These are phyloP conservation scores for Escallonia herrerae DNA, from an alignment of 129 eudicot genomes.

Conservation along the genomic window DNA sequence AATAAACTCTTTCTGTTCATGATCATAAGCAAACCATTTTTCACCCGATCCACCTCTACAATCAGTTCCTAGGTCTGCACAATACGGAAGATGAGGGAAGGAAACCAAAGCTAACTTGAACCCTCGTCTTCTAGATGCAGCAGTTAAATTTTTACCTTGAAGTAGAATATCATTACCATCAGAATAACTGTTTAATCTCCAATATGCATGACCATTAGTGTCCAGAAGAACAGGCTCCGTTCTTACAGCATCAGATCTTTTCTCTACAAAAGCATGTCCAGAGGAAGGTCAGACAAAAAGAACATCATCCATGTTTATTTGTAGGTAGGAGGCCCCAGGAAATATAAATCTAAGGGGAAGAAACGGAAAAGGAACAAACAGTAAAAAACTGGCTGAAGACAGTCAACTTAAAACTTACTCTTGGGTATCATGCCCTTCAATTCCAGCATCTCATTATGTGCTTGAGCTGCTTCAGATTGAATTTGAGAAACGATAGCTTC, in stretches of 20 bases:
- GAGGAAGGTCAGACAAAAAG: background rate
- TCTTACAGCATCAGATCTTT: constrained; percentile 52
- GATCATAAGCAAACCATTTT: constrained; percentile 55
- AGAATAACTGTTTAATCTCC: constrained; percentile 54
- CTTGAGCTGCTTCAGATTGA: constrained; percentile 42
- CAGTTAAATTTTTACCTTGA: constrained; percentile 44
- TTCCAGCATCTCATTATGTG: constrained; percentile 62
- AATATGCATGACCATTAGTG: constrained; percentile 43
- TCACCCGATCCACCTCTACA: constrained; percentile 35
- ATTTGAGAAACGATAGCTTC: constrained; percentile 48
- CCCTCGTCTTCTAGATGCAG: background rate
- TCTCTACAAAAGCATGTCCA: constrained; percentile 26
- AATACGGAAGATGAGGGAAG: background rate
- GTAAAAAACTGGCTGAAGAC: no score
- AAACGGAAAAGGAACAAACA: background rate
- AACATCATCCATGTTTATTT: background rate
- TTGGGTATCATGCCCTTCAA: constrained; percentile 27
- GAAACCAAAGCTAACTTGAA: background rate
- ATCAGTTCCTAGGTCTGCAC: constrained; percentile 50
- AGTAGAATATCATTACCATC: constrained; percentile 40
- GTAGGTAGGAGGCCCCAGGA: background rate
- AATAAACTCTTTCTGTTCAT: constrained; percentile 41
- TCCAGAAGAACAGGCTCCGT: constrained; percentile 40
- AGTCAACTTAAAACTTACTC: constrained; percentile 29
- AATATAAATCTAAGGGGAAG: background rate